Base-by-base conservation (phyloP, 257 asterid species). In the Capsicum chinense region DNA sequence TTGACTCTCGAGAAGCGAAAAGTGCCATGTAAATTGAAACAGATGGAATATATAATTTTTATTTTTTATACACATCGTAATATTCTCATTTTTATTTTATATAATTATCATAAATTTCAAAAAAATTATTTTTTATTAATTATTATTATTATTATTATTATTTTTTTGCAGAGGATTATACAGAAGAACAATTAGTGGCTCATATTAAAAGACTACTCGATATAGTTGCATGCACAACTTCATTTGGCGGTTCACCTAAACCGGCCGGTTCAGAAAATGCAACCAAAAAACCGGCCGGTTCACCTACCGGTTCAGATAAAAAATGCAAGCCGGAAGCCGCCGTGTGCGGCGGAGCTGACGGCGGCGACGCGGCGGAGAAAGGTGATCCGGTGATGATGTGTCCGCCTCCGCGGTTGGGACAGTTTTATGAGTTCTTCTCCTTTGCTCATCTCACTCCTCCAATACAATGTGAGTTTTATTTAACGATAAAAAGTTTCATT, bases 121-220 rank as follows among this genome's bases (percentile, higher is more conserved):
- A 5, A 44, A 44, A 44, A 4, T 44, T 6, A 44, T 6, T 4
- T 44, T 6, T 44, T 4, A 3, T 44, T 44, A 0, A 3, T 44
- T 44, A 54, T 3, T 54, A 10, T 54, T 11, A 2, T 54, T 54
- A 9, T 50, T 17, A 6, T 58, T 17, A 16, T 60, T 7, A 8
- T 10, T 26, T 15, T 14, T 83, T 39, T 47, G 85, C 91, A 93
- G 98, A 92, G 90, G 95, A 93, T 76, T 95, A 93, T 91, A 90
- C 92, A 73, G 98, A 95, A 87, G 86, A 68, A 17, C 90, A 91
- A 87, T 89, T 95, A 11, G 95, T 92, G 87, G 87, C 93, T 21
- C 98, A 97, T 92, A 98, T 97, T 91, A 93, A 94, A 87, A 90
- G 98, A 85, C 90, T 97, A 66, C 96, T 97, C 79, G 99, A 97